Conservation (phyloP, 1,284 basidiomycete genomes). For the Malassezia brasiliensis region DNA sequence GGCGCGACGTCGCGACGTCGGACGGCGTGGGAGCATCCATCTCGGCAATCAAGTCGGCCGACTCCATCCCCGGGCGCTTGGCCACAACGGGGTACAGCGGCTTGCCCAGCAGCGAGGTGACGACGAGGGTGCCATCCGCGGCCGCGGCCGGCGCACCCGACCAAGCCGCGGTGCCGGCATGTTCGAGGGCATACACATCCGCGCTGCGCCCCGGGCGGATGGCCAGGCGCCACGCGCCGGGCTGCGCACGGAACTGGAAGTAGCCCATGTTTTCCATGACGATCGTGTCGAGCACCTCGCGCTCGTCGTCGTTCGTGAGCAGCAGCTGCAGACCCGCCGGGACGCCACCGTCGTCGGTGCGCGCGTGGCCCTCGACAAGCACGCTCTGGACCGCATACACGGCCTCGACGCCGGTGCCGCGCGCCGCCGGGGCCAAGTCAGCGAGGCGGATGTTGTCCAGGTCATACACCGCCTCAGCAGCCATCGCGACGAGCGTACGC, state of each 20-base stretch:
- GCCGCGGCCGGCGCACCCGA: constrained; percentile 58
- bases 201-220: constrained; percentile 72
- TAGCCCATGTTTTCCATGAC: constrained; percentile 94
- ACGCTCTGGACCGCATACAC: constrained; percentile 80
- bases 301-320: constrained; percentile 29
- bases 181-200: constrained; percentile 71
- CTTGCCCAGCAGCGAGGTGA: constrained; percentile 76
- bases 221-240: constrained; percentile 72
- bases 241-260: constrained; percentile 84
- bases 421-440: constrained; percentile 51
- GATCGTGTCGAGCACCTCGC: constrained; percentile 44
- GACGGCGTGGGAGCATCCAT: constrained; percentile 25
- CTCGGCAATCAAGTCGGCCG: constrained; percentile 64
- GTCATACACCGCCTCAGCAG: constrained; percentile 77
- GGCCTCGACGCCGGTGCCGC: constrained; percentile 61
- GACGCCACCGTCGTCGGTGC: constrained; percentile 58
- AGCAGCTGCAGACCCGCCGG: constrained; percentile 56
- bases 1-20: background rate
- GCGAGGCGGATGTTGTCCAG: constrained; percentile 87
- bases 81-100: constrained; percentile 73
- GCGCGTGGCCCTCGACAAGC: constrained; percentile 84
- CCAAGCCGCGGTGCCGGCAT: constrained; percentile 64
- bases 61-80: constrained; percentile 67
- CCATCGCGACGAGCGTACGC: constrained; percentile 81
- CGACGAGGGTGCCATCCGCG: constrained; percentile 49